phyloP scores from a whole-genome alignment of 2,329 filamentous ascomycete genomes.

The Ramichloridium luteum region DNA sequence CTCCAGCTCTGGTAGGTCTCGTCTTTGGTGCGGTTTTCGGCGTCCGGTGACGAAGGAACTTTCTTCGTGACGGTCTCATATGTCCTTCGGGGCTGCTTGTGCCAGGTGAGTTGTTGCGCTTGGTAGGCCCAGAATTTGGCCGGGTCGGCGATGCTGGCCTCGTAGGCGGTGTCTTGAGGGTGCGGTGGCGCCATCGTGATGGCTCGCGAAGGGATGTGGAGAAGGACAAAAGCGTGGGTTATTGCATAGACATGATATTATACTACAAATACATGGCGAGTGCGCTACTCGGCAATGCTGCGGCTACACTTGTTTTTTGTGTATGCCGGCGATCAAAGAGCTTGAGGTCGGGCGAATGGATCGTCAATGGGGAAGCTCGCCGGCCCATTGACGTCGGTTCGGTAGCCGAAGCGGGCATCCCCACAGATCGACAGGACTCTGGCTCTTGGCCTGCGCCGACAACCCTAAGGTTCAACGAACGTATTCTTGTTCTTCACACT shows the following conservation, averaged over 20 bases:
- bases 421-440: no score
- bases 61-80: conserved; percentile 51
- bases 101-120: conserved; percentile 67
- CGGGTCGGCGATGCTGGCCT: conserved; percentile 22
- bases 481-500: no score
- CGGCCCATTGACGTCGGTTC: no score
- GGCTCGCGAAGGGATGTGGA: background rate
- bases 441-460: no score
- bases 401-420: no score
- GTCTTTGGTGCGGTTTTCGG: no score
- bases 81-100: conserved; percentile 55
- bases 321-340: background rate
- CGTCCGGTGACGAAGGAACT: conserved; percentile 34
- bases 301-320: background rate
- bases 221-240: background rate
- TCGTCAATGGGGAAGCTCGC: background rate
- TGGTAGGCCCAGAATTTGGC: conserved; percentile 27
- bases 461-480: no score
- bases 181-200: conserved; percentile 11
- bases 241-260: background rate
- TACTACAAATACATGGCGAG: no score
- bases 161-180: conserved; percentile 26
- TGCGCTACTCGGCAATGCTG: background rate
- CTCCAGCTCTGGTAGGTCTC: conserved; percentile 64
- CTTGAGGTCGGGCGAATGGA: background rate